Percentiles rank a stretch among this genome's conserved stretches.
phyloP scores from a whole-genome alignment of 495 filamentous ascomycete genomes.

The Neurospora sp. region DNA sequence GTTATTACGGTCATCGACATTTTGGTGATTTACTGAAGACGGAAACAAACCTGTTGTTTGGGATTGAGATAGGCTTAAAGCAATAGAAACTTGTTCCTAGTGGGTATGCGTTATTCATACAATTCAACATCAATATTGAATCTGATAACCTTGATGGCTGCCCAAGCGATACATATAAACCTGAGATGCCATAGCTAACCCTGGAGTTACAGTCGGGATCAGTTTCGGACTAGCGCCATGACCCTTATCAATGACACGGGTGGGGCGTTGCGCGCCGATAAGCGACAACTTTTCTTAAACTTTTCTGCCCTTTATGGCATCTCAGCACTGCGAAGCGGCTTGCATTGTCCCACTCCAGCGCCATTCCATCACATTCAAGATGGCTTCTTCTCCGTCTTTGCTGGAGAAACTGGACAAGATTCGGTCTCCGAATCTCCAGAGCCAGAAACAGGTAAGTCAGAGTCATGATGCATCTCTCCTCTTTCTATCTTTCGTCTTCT shows the following conservation, averaged over 20 bases:
- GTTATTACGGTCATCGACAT: background rate
- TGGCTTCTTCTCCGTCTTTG: constrained; percentile 51
- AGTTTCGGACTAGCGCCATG: background rate
- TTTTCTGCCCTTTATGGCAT: constrained; percentile 18
- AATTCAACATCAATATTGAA: background rate
- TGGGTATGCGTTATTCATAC: background rate
- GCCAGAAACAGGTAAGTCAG: constrained; percentile 71
- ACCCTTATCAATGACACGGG: constrained; percentile 17
- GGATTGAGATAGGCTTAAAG: background rate
- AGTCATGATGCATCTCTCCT: background rate
- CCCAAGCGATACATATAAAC: background rate
- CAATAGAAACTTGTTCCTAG: background rate
- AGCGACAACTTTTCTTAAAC: constrained; percentile 19
- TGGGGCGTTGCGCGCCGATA: constrained; percentile 16
- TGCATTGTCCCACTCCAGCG: constrained; percentile 12
- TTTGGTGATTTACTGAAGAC: background rate
- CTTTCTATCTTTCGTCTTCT: background rate
- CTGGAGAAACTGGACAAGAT: constrained; percentile 92
- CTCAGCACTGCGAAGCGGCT: constrained; percentile 6
- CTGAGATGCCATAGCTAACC: background rate
- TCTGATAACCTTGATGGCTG: background rate
- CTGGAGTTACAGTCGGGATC: background rate
- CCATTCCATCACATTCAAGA: constrained; percentile 19
- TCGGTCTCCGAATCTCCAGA: constrained; percentile 90
- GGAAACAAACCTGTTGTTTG: background rate